Evolutionary conservation across 2,329 filamentous ascomycete genomes (phyloP), one percentile per base, ranked within the genome.

Genomic region (Macroventuria anomochaeta): DNA sequence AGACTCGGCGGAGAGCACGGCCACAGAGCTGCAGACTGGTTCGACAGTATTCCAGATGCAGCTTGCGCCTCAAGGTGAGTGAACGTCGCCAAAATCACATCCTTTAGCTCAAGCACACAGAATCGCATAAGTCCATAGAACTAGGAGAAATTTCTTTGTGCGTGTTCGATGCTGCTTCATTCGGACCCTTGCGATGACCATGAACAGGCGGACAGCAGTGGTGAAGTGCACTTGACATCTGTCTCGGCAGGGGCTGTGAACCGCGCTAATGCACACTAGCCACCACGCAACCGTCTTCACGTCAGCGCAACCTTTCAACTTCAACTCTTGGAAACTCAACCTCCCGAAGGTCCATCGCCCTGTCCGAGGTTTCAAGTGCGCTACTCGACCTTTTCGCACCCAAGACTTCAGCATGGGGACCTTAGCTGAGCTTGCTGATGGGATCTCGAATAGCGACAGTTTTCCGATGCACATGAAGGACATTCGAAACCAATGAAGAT

Each of bases 261-360:
- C 10, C 31, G 34, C 54, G 53, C 52, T 59, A 59, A 46, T 39
- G 33, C 40, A 44, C 20, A 55, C 18, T 40, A 62, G 58, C 55
- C 49, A 54, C 55, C 37, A 41, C 42, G 29, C 11, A 48, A 47
- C 43, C 33, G 25, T 26, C 34, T 51, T 53, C 43, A 48, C 43
- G 41, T 47, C 39, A 46, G 55, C 23, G 8, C 31, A 33, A 33
- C 36, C 49, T 31, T 47, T 42, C 28, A 13, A 46, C 36, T 41
- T 13, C 43, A 38, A 49, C 20, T n/a, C n/a, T 5, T 25, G 53
- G 34, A 36, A 65, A 44, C 20, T 57, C 18, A 33, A 53, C 15
- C 52, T 58, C 42, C 67, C 65, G 63, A 58, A 42, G 31, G 34
- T 39, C 37, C 48, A 39, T 62, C 57, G 55, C 55, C 37, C 7